Conservation (phyloP, 1,139 yeast genomes). For the Taphrina betulina region DNA sequence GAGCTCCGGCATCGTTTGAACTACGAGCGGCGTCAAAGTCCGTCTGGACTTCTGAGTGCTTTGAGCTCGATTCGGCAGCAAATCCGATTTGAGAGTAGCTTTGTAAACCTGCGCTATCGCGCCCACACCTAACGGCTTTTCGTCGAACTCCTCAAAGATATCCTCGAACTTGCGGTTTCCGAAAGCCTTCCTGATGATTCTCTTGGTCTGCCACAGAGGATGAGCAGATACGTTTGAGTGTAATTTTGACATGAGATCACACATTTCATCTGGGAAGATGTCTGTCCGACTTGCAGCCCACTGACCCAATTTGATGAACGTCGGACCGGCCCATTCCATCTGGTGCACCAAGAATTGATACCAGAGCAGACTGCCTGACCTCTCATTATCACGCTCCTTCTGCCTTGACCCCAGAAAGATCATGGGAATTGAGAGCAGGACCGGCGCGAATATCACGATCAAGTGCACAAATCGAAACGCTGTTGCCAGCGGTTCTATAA, state of each 20-base stretch:
- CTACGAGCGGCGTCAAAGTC: constrained; percentile 23
- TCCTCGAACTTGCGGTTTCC: constrained; percentile 63
- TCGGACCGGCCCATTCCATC: constrained; percentile 87
- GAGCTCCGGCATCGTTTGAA: constrained; percentile 35
- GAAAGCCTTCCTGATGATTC: constrained; percentile 61
- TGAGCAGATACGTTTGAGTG: constrained; percentile 86
- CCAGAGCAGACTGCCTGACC: constrained; percentile 71
- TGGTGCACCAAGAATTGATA: constrained; percentile 62
- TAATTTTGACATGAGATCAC: constrained; percentile 70
- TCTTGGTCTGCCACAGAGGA: constrained; percentile 59
- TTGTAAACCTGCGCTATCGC: constrained; percentile 91
- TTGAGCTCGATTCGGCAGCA: constrained; percentile 12
- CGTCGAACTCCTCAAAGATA: constrained; percentile 75
- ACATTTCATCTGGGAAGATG: constrained; percentile 75
- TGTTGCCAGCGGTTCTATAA: constrained; percentile 66
- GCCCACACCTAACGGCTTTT: constrained; percentile 84
- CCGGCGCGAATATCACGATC: constrained; percentile 66
- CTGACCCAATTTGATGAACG: constrained; percentile 92
- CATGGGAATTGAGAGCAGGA: constrained; percentile 63
- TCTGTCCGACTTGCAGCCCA: constrained; percentile 99
- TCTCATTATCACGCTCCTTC: constrained; percentile 45
- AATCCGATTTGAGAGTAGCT: constrained; percentile 54
- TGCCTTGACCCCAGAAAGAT: constrained; percentile 58
- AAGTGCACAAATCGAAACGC: constrained; percentile 68
- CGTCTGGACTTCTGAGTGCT: constrained; percentile 12